These are phyloP conservation scores for Claviceps maximensis DNA, from an alignment of 2,329 filamentous ascomycete genomes.

Conservation along the genomic window DNA sequence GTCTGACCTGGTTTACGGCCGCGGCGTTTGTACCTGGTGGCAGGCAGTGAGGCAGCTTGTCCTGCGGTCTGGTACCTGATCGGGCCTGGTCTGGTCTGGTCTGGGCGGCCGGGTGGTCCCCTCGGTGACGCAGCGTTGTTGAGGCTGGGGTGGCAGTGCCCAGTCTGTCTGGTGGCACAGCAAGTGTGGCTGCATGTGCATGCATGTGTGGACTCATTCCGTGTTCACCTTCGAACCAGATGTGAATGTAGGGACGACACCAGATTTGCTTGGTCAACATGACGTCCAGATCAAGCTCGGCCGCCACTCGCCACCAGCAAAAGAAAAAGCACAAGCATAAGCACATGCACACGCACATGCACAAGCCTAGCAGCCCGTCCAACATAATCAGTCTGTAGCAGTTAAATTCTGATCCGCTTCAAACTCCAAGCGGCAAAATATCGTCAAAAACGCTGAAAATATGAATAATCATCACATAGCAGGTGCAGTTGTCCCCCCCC, in stretches of 20 bases:
- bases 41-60: neutral
- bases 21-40: neutral
- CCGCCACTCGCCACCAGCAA: neutral
- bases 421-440: neutral
- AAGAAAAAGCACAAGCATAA: neutral
- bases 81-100: neutral
- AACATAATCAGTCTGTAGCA: neutral
- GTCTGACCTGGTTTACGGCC: neutral
- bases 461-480: neutral
- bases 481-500: neutral
- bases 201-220: no score
- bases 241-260: no score
- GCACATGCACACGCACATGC: neutral
- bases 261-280: neutral
- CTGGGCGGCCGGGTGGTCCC: slow-evolving; percentile 7
- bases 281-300: neutral
- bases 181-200: neutral
- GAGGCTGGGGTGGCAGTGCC: neutral
- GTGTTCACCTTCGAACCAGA: neutral
- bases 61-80: neutral
- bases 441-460: neutral
- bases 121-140: slow-evolving; percentile 13
- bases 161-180: neutral
- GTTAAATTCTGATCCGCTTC: neutral
- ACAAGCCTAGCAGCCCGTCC: neutral